Evolutionary conservation across 2,329 filamentous ascomycete species (phyloP), one percentile per base, ranked within the genome.

Genomic region (Xylariaceae sp.): DNA sequence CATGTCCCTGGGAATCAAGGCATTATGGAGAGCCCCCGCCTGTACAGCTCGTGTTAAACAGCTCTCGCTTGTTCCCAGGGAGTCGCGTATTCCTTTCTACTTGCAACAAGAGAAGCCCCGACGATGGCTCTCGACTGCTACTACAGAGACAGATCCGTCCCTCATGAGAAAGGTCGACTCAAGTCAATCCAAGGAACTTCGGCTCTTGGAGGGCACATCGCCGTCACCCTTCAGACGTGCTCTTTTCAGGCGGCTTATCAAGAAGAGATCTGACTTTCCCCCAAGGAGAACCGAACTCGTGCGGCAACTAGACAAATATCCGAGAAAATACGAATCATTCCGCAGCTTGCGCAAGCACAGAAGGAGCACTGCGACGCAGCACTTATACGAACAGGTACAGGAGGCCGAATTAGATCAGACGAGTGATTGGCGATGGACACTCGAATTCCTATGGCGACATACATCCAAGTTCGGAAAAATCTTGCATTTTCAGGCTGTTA

Each of bases 1-100:
- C 60, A 71, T 72, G 70, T 70, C 68, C 67, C 66, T 67, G 63
- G 69, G 65, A 59, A 51, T 70, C 62, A 63, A 57, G 48, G 64
- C 56, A 48, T 54, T 67, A 66, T 68, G 67, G 67, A 67, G 67
- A 63, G 68, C 67, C 60, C 66, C 54, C 56, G 46, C 57, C 59
- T 60, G 56, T 62, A 48, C 60, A 48, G 26, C 42, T 43, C 55
- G 56, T 56, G 51, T 57, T 51, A 58, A 59, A 54, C 59, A 59
- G 65, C 63, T 69, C 65, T 69, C 64, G 62, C 57, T 61, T 52
- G 59, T 65, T 64, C 62, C 61, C 62, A 69, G 63, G 67, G 63
- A 60, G 60, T 53, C 56, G 48, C 51, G 51, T 54, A 51, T 52
- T 52, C 59, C 48, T 56, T 48, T 48, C 19, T 50, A 40, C 19